phyloP scores from a whole-genome alignment of 1,139 yeast genomes.

The Wickerhamiella infanticola region DNA sequence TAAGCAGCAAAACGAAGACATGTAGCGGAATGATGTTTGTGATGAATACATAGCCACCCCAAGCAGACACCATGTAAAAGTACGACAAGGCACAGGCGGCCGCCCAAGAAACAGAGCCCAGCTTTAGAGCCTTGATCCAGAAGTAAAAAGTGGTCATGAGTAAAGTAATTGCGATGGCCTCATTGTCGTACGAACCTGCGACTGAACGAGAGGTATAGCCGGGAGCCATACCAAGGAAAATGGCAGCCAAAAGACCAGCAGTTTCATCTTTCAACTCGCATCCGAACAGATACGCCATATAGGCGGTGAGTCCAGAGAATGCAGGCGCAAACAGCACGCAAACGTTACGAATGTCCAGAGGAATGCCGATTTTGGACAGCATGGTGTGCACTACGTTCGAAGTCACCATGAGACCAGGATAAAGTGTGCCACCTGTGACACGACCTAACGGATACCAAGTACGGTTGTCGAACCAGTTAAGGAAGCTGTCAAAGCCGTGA shows the following conservation, averaged over 20 bases:
- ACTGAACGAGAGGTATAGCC: conserved; percentile 97
- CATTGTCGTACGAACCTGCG: conserved; percentile 97
- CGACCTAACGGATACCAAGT: conserved; percentile 99
- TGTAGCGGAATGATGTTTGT: conserved; percentile 95
- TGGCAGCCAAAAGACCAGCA: conserved; percentile 85
- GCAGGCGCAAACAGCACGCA: conserved; percentile 97
- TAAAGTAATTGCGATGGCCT: conserved; percentile 94
- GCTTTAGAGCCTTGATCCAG: conserved; percentile 88
- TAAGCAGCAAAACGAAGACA: conserved; percentile 71
- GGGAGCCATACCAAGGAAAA: conserved; percentile 95
- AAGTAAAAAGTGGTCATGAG: conserved; percentile 90
- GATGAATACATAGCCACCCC: conserved; percentile 99
- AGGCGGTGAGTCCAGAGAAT: conserved; percentile 84
- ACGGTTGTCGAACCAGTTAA: conserved; percentile 97
- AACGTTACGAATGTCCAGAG: conserved; percentile 86
- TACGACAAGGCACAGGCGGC: conserved; percentile 75
- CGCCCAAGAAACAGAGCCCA: conserved; percentile 79
- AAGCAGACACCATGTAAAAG: conserved; percentile 99
- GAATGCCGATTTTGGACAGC: conserved; percentile 48
- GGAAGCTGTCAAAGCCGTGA: conserved; percentile 74
- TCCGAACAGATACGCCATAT: conserved; percentile 80
- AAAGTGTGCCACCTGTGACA: conserved; percentile 96
- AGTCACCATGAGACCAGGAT: conserved; percentile 97
- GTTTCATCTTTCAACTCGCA: conserved; percentile 78
- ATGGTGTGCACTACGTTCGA: conserved; percentile 77